Evolutionary conservation across 208 protist genomes (phyloP), one percentile per base, ranked within the genome.

Genomic region (Wallacemonas sp.): DNA sequence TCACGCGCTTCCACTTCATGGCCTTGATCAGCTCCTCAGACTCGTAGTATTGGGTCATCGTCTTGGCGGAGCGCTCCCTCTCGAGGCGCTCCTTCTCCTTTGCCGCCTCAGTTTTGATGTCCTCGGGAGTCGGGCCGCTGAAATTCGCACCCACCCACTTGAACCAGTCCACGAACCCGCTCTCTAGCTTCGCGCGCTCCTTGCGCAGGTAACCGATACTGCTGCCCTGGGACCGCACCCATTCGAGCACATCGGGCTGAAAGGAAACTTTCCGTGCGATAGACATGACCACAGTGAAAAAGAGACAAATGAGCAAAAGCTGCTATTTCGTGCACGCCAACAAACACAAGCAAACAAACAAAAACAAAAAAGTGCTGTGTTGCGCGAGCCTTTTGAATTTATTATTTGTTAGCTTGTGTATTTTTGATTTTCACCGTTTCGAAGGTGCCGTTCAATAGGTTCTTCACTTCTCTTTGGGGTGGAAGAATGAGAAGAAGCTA

Each of bases 1-100:
- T 96, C 4, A 97, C 81, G 18, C 88, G 72, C 65, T 97, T 97
- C 89, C 91, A 97, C 66, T 97, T 97, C 83, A 97, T 96, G 11
- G 71, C 59, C 67, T 96, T 97, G 14, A 85, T 77, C 2, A 97
- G 66, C 38, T 97, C 91, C 61, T 96, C 79, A 4, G 90, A 95
- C 61, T 97, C 86, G 70, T 97, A 95, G 62, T 84, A 97, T 52
- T 95, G 88, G 25, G 75, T 84, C 74, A 95, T 81, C 0, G 81
- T 68, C 16, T 69, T 65, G n/a, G 65, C 59, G 10, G 52, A 23
- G 71, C 64, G 26, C 68, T 72, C 26, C 64, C 70, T 25, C 16
- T 52, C 61, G 23, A 69, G 11, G 7, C 49, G 46, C 28, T 36
- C 39, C 20, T 46, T 76, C 61, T 59, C 45, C 20, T 79, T 44